phyloP scores from a whole-genome alignment of 2,329 filamentous ascomycete genomes.

The Xylariaceae sp. region DNA sequence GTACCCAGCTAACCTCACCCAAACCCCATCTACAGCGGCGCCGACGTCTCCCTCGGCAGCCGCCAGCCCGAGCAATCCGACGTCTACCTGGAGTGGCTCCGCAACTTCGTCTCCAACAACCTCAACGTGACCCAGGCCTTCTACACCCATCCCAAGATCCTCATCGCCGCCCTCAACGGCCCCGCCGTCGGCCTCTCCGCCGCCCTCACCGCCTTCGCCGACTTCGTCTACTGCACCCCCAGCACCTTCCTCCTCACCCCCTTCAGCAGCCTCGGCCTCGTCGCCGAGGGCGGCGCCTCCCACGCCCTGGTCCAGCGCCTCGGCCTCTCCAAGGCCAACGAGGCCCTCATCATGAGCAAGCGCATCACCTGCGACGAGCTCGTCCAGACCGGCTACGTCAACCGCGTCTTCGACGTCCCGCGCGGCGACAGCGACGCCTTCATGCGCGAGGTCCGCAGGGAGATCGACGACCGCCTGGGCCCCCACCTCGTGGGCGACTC shows the following conservation, averaged over 20 bases:
- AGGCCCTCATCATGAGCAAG: slow-evolving; percentile 88
- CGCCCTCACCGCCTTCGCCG: slow-evolving; percentile 74
- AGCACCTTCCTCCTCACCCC: slow-evolving; percentile 84
- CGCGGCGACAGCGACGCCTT: slow-evolving; percentile 67
- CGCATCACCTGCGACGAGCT: slow-evolving; percentile 71
- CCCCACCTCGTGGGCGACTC: slow-evolving; percentile 75
- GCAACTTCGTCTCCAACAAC: slow-evolving; percentile 76
- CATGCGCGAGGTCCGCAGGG: slow-evolving; percentile 63
- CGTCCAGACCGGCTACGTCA: slow-evolving; percentile 74
- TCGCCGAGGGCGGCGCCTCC: slow-evolving; percentile 81
- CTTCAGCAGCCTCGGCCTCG: slow-evolving; percentile 84
- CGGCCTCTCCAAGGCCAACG: slow-evolving; percentile 78
- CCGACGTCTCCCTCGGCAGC: slow-evolving; percentile 13
- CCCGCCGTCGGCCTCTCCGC: slow-evolving; percentile 86
- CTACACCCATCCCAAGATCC: slow-evolving; percentile 90
- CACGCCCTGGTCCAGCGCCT: slow-evolving; percentile 73
- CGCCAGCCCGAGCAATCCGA: slow-evolving; percentile 13
- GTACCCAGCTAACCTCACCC: no score
- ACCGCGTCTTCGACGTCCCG: slow-evolving; percentile 65
- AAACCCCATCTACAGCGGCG: slow-evolving; percentile 10
- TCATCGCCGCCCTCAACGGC: slow-evolving; percentile 86
- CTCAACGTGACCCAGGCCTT: slow-evolving; percentile 86
- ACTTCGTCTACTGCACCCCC: slow-evolving; percentile 87
- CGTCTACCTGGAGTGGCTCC: slow-evolving; percentile 54
- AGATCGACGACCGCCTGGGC: slow-evolving; percentile 79